These are phyloP conservation scores for Hypomontagnella monticulosa DNA, from an alignment of 495 filamentous ascomycete species.

Conservation along the genomic window DNA sequence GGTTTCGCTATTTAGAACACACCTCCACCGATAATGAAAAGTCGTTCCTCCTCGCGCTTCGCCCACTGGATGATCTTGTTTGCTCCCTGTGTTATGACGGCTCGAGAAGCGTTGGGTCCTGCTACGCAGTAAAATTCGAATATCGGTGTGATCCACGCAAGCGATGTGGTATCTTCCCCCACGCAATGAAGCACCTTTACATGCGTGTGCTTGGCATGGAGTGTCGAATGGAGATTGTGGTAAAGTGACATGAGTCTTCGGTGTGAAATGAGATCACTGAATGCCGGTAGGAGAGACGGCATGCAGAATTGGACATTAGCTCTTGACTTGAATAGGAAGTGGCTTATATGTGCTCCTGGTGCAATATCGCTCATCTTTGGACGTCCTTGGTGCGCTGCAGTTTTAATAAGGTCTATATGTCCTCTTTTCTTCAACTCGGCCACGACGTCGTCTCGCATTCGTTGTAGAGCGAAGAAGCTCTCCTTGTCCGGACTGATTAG, in stretches of 20 bases:
- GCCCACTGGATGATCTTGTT: slow-evolving; percentile 91
- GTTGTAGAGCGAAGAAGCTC: slow-evolving; percentile 86
- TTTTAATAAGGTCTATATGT: slow-evolving; percentile 76
- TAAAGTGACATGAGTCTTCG: slow-evolving; percentile 86
- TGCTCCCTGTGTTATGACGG: slow-evolving; percentile 82
- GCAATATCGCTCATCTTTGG: slow-evolving; percentile 75
- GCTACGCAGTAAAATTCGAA: slow-evolving; percentile 97
- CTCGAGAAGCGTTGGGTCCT: slow-evolving; percentile 78
- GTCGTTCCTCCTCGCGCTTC: slow-evolving; percentile 84
- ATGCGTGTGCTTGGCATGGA: slow-evolving; percentile 83
- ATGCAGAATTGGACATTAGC: slow-evolving; percentile 95
- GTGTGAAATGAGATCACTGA: slow-evolving; percentile 68
- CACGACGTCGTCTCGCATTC: slow-evolving; percentile 84
- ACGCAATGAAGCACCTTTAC: slow-evolving; percentile 86
- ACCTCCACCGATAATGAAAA: slow-evolving; percentile 95
- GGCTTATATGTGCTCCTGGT: slow-evolving; percentile 79
- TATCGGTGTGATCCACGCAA: slow-evolving; percentile 88
- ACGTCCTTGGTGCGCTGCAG: slow-evolving; percentile 75
- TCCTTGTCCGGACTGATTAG: slow-evolving; percentile 94
- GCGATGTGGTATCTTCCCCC: slow-evolving; percentile 73
- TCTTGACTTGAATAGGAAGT: slow-evolving; percentile 94
- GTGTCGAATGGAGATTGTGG: slow-evolving; percentile 79
- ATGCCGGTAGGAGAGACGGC: slow-evolving; percentile 81
- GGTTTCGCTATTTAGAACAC: slow-evolving; percentile 58
- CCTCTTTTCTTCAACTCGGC: slow-evolving; percentile 78